Evolutionary conservation across 2,329 filamentous ascomycete genomes (phyloP), one percentile per base, ranked within the genome.

Genomic region (Ambrosiella xylebori): DNA sequence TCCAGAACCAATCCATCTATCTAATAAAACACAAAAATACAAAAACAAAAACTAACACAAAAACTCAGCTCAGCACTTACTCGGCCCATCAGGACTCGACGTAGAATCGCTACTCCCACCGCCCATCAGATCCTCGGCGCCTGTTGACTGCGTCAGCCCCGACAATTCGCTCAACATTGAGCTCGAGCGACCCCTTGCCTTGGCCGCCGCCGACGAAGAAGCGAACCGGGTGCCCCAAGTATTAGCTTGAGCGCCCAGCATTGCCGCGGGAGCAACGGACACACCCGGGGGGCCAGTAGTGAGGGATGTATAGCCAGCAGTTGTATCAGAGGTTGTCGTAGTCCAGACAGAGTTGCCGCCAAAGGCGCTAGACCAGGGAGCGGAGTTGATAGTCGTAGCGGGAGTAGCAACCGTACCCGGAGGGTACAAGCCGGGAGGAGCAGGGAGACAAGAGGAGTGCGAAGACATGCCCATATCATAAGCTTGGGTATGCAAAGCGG

Each of bases 91-190:
- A 19, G 56, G 57, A 12, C 57, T 51, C 9, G 50, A 38, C 7
- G 57, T 50, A 52, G 50, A 54, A 19, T 50, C 47, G 3, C 47
- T 15, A 17, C 13, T 49, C 27, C 52, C 52, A 12, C 49, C 50
- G 11, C 27, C 27, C 27, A 27, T 27, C 27, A 3, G 56, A 45
- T 60, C 55, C 5, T 54, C 51, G 8, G 36, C 37, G n/a, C 72
- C 73, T 63, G 76, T 81, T 13, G 76, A 79, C 68, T 83, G 79
- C 7, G 81, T 84, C 64, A 84, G 82, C 17, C 80, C 80, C n/a
- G 79, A 82, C 2, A 84, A 71, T 64, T 82, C 77, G 64, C 80
- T 83, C 1, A 84, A 75, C 81, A 84, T 84, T 59, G 79, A 82
- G 8, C 79, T 82, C 37, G 80, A 83, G 54, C 81, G 76, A 19